Evolutionary conservation across 805 yeast species (phyloP).

Genomic region (Lipomyces spencermartinsiae): DNA sequence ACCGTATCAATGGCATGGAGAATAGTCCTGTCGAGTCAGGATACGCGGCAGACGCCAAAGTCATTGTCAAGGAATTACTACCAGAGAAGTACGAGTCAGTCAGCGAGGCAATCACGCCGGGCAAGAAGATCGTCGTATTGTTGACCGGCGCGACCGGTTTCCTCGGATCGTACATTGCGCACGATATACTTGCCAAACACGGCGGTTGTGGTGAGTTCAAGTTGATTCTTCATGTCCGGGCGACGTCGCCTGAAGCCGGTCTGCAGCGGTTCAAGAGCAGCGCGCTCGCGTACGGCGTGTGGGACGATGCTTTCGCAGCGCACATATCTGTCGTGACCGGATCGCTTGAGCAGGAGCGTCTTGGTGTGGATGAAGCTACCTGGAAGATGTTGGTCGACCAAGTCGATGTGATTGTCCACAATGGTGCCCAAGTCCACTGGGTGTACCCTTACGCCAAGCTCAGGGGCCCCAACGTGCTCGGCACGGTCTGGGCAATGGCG

Average conservation of each 20-base stretch:
- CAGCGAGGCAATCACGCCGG: constrained; percentile 49
- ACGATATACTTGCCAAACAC: constrained; percentile 62
- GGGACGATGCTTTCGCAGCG: constrained; percentile 66
- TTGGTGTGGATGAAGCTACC: constrained; percentile 65
- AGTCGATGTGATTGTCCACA: constrained; percentile 87
- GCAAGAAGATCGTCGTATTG: constrained; percentile 63
- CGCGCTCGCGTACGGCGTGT: constrained; percentile 81
- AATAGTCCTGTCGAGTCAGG: constrained; percentile 44
- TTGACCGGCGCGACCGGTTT: constrained; percentile 97
- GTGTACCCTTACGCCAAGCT: constrained; percentile 90
- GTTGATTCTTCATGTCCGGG: constrained; percentile 91
- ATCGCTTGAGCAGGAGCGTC: constrained; percentile 71
- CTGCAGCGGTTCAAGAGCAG: constrained; percentile 75
- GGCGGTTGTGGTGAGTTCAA: constrained; percentile 54
- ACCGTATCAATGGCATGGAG: background rate
- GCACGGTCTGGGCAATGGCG: constrained; percentile 83
- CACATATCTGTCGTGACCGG: constrained; percentile 80
- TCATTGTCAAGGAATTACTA: constrained; percentile 50
- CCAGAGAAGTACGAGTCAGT: constrained; percentile 55
- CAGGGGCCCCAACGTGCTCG: constrained; percentile 90
- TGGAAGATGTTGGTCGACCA: constrained; percentile 66
- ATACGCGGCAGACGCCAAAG: constrained; percentile 78
- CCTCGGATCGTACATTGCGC: constrained; percentile 85
- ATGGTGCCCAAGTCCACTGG: constrained; percentile 99
- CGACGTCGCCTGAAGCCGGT: constrained; percentile 69